Evolutionary conservation across 2,329 filamentous ascomycete genomes (phyloP).

Genomic region (Aspergillus oerlinghausenensis): DNA sequence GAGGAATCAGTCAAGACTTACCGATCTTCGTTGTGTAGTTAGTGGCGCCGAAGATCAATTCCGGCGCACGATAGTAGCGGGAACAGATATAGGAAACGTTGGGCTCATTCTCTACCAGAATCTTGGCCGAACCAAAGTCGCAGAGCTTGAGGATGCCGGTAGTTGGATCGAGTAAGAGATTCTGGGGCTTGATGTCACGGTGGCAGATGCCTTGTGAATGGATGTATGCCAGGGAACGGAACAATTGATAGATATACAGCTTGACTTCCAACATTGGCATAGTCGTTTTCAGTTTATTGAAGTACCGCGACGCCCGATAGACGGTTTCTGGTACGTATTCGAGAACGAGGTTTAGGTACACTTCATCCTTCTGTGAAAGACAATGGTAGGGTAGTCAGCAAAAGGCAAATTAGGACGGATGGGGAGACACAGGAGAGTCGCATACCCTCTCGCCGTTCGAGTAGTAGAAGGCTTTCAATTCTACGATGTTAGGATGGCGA

Average conservation of each 20-base stretch:
- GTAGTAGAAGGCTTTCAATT: constrained; percentile 99
- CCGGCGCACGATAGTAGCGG: constrained; percentile 94
- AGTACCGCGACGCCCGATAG: constrained; percentile 95
- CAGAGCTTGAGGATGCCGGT: constrained; percentile 94
- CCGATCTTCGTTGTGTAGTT: constrained; percentile 99
- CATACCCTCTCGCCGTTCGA: constrained; percentile 95
- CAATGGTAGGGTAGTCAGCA: constrained; percentile 6
- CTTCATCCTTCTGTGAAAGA: constrained; percentile 77
- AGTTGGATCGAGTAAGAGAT: constrained; percentile 85
- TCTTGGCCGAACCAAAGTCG: constrained; percentile 98
- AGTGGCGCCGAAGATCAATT: constrained; percentile 96
- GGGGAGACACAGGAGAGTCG: constrained; percentile 18
- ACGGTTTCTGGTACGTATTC: constrained; percentile 98
- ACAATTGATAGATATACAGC: constrained; percentile 99
- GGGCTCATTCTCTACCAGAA: constrained; percentile 95
- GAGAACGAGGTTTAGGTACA: constrained; percentile 96
- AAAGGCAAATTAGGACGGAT: background rate
- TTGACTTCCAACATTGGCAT: constrained; percentile 99
- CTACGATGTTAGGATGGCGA: constrained; percentile 96
- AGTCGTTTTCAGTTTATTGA: constrained; percentile 99
- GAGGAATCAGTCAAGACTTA: constrained; percentile 41
- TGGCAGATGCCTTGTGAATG: constrained; percentile 99
- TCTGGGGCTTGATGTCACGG: constrained; percentile 98
- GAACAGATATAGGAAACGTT: constrained; percentile 99
- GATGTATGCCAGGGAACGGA: constrained; percentile 96